Evolutionary conservation across 495 filamentous ascomycete species (phyloP).

Genomic region (Neurospora sp.): DNA sequence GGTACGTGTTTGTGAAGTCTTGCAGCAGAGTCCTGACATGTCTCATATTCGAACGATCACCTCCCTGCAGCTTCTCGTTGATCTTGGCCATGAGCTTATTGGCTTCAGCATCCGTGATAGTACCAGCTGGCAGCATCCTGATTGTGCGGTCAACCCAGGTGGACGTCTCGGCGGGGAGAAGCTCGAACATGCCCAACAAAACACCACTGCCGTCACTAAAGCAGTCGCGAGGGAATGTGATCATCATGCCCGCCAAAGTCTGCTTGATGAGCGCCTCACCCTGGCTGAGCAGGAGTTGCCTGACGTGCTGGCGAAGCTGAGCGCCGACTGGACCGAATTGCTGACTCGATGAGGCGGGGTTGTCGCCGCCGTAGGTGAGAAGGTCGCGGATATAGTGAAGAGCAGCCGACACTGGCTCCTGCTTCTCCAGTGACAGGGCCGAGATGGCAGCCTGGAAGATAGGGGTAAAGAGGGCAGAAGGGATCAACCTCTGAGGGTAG

Average conservation of each 20-base stretch:
- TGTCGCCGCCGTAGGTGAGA: constrained; percentile 73
- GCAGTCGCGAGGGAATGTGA: constrained; percentile 88
- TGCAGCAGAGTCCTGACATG: constrained; percentile 80
- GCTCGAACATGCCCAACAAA: constrained; percentile 78
- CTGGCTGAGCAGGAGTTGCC: constrained; percentile 55
- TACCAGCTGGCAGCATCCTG: constrained; percentile 70
- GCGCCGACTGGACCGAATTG: constrained; percentile 36
- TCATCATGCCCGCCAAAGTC: constrained; percentile 95
- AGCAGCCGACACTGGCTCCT: constrained; percentile 79
- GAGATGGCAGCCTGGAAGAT: constrained; percentile 82
- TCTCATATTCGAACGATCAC: constrained; percentile 51
- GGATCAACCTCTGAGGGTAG: constrained; percentile 73
- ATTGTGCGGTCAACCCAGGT: constrained; percentile 75
- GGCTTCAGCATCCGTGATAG: constrained; percentile 52
- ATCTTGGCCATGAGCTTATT: constrained; percentile 58
- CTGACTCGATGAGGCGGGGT: constrained; percentile 64
- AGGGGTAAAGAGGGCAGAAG: constrained; percentile 62
- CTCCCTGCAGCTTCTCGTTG: constrained; percentile 52
- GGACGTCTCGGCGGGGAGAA: constrained; percentile 68
- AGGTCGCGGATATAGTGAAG: constrained; percentile 92
- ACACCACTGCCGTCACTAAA: constrained; percentile 89
- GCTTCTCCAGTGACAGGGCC: constrained; percentile 77
- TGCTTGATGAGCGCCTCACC: constrained; percentile 76
- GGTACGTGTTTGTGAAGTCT: constrained; percentile 92
- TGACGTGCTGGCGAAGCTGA: constrained; percentile 61